A percentile compares a stretch with the other conserved stretches of the same genome.
phyloP scores from a whole-genome alignment of 1,284 basidiomycete species.

The Puccinia polysora region DNA sequence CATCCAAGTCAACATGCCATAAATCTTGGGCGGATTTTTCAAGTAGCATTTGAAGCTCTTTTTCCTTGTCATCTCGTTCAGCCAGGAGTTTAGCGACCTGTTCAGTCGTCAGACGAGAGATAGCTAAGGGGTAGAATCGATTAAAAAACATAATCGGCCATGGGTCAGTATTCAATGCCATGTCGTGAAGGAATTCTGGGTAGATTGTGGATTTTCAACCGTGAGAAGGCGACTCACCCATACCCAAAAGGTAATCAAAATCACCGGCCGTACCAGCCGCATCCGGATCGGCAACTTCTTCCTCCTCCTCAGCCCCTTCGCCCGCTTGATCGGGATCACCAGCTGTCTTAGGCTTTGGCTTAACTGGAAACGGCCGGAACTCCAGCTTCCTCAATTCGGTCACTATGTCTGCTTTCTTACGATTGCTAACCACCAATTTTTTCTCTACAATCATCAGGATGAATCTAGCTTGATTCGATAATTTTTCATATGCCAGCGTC shows the following conservation, averaged over 20 bases:
- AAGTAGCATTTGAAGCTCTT: too few relatives aligned
- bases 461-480: conserved; percentile 94
- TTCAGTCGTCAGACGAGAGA: too few relatives aligned
- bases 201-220: too few relatives aligned
- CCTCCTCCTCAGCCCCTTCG: conserved; percentile 62
- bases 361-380: conserved; percentile 78
- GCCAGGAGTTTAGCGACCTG: too few relatives aligned
- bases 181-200: too few relatives aligned
- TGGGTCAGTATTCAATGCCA: too few relatives aligned
- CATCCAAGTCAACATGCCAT: too few relatives aligned
- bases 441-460: conserved; percentile 91
- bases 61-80: too few relatives aligned
- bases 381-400: conserved; percentile 73
- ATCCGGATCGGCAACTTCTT: conserved; percentile 56
- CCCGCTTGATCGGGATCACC: conserved; percentile 62
- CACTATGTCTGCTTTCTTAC: conserved; percentile 83
- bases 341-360: conserved; percentile 63
- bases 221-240: too few relatives aligned
- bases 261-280: conserved; percentile 62
- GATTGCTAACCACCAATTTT: conserved; percentile 81
- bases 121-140: too few relatives aligned
- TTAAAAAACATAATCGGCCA: too few relatives aligned
- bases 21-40: too few relatives aligned
- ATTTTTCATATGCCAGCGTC: conserved; percentile 72
- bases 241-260: conserved; percentile 89